A percentile compares a stretch with the other conserved stretches of the same genome.
Evolutionary conservation across 306 rosid genomes (phyloP).

Genomic region (Luffa acutangula): DNA sequence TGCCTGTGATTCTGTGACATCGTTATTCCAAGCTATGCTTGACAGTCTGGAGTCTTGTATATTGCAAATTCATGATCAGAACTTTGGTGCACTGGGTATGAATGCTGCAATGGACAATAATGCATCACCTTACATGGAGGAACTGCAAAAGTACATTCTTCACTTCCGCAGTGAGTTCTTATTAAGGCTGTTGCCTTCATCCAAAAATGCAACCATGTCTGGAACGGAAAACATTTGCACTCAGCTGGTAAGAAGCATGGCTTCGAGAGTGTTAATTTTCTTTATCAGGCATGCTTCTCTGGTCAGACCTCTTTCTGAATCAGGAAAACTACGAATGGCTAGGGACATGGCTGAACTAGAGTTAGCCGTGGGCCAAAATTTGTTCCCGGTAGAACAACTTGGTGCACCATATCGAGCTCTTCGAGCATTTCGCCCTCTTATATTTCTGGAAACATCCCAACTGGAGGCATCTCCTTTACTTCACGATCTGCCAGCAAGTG

Average conservation of each 20-base stretch:
- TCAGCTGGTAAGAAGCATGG: constrained; percentile 90
- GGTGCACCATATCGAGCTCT: constrained; percentile 95
- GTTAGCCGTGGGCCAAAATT: constrained; percentile 86
- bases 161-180: constrained; percentile 90
- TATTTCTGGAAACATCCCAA: constrained; percentile 94
- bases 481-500: constrained; percentile 85
- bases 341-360: constrained; percentile 99
- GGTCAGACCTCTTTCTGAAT: constrained; percentile 95
- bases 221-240: constrained; percentile 79
- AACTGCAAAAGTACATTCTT: constrained; percentile 79
- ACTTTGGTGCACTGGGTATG: constrained; percentile 68
- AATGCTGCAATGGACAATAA: constrained; percentile 95
- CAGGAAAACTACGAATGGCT: constrained; percentile 97
- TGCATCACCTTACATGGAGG: constrained; percentile 97
- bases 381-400: constrained; percentile 93
- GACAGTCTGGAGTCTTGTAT: constrained; percentile 91
- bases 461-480: constrained; percentile 80
- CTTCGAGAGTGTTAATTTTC: constrained; percentile 83
- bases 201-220: constrained; percentile 24
- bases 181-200: constrained; percentile 64
- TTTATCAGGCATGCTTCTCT: constrained; percentile 97
- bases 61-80: constrained; percentile 89
- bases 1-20: constrained; percentile 85
- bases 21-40: constrained; percentile 93
- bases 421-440: constrained; percentile 89